Percentiles rank a stretch among this genome's conserved stretches.
These are phyloP conservation scores for Caulochytrium protostelioides DNA, from an alignment of 371 early-diverging fungal species.

Conservation along the genomic window DNA sequence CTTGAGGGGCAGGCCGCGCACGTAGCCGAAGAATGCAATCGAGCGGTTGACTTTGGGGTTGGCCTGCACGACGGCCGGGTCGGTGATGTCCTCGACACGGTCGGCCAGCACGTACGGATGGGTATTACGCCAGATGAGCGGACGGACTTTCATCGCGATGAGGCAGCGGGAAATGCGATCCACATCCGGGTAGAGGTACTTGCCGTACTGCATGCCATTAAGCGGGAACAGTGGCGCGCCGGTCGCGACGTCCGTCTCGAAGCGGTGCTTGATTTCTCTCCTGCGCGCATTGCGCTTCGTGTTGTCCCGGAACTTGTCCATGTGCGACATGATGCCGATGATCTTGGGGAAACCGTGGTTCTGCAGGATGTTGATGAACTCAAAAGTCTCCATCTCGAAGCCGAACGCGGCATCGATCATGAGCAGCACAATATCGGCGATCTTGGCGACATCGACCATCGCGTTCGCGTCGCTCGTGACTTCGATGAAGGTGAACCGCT, in stretches of 20 bases:
- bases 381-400: constrained; percentile 99
- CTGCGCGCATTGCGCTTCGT: too few species aligned
- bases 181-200: constrained; percentile 78
- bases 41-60: constrained; percentile 75
- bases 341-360: constrained; percentile 94
- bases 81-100: constrained; percentile 89
- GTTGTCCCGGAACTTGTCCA: constrained; percentile 79
- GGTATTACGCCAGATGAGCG: constrained; percentile 83
- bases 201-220: constrained; percentile 78
- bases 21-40: constrained; percentile 79
- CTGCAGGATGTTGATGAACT: constrained; percentile 92
- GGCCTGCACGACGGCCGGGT: constrained; percentile 54
- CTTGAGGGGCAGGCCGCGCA: constrained; percentile 81
- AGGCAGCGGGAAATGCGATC: constrained; percentile 87
- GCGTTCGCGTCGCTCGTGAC: constrained; percentile 87
- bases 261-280: constrained; percentile 84
- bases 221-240: constrained; percentile 94
- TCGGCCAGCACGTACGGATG: constrained; percentile 90
- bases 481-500: constrained; percentile 88
- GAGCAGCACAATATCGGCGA: constrained; percentile 90
- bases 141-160: constrained; percentile 90
- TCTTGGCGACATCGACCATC: constrained; percentile 94
- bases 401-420: constrained; percentile 91
- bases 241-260: constrained; percentile 96
- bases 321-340: constrained; percentile 87